These are phyloP conservation scores for Betula pendula DNA, from an alignment of 306 rosid genomes.

Conservation along the genomic window DNA sequence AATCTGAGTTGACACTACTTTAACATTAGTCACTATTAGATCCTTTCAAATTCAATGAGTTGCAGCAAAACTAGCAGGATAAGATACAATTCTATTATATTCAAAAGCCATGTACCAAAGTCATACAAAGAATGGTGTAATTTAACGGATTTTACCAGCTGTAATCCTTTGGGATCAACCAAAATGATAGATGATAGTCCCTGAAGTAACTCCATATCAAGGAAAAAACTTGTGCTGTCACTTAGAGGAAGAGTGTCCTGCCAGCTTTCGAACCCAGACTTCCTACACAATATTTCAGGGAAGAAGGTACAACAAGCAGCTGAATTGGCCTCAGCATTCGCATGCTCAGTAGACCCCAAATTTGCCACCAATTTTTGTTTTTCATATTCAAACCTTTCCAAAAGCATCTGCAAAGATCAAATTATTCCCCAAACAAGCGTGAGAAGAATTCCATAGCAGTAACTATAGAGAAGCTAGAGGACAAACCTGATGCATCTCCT, in stretches of 20 bases:
- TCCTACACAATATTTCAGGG: slow-evolving; percentile 42
- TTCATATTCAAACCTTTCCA: slow-evolving; percentile 46
- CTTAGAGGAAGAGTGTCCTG: slow-evolving; percentile 56
- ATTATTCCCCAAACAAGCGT: slow-evolving; percentile 12
- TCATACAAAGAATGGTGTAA: neutral
- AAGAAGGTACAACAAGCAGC: slow-evolving; percentile 57
- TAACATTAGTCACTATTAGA: neutral
- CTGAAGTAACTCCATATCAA: slow-evolving; percentile 68
- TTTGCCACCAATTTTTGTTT: slow-evolving; percentile 42
- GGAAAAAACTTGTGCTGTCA: slow-evolving; percentile 61
- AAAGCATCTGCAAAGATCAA: slow-evolving; percentile 47
- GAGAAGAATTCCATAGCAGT: neutral
- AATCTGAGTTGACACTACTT: neutral
- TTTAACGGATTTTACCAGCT: slow-evolving; percentile 41
- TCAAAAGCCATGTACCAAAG: neutral
- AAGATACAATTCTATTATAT: neutral
- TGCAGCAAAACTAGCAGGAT: neutral
- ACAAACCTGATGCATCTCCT: slow-evolving; percentile 59
- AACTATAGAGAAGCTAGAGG: slow-evolving; percentile 16
- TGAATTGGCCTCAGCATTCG: slow-evolving; percentile 29
- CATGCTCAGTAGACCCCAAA: slow-evolving; percentile 28
- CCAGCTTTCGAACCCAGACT: slow-evolving; percentile 55
- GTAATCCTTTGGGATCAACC: slow-evolving; percentile 44
- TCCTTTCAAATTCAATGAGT: neutral
- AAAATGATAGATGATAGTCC: slow-evolving; percentile 55